Evolutionary conservation across 768 basidiomycete genomes (phyloP).

Genomic region (Termitomyces sp.): DNA sequence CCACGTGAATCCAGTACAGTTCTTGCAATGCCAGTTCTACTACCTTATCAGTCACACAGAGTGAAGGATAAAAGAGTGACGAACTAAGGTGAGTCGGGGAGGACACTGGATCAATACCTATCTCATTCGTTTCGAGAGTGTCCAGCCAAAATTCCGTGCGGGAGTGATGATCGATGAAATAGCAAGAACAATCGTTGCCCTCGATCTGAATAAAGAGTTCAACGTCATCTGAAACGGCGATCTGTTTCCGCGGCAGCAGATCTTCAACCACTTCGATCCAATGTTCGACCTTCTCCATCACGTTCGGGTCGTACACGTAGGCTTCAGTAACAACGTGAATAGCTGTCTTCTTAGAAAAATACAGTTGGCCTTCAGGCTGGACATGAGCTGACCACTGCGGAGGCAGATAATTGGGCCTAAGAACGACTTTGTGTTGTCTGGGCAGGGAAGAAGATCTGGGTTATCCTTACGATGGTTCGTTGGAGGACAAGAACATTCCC

Average conservation of each 20-base stretch:
- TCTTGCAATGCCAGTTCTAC: constrained; percentile 44
- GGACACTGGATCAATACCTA: constrained; percentile 41
- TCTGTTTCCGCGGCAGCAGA: constrained; percentile 23
- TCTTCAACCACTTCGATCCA: constrained; percentile 36
- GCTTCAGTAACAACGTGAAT: constrained; percentile 53
- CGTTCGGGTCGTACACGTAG: constrained; percentile 37
- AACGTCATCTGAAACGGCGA: constrained; percentile 29
- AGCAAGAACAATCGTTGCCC: constrained; percentile 48
- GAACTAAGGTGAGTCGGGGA: constrained; percentile 53
- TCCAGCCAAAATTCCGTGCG: constrained; percentile 57
- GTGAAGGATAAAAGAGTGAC: constrained; percentile 15
- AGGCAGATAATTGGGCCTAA: constrained; percentile 43
- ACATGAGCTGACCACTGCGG: constrained; percentile 41
- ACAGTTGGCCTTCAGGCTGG: constrained; percentile 62
- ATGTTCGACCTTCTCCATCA: constrained; percentile 28
- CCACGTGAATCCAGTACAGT: constrained; percentile 61
- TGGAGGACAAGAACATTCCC: constrained; percentile 17
- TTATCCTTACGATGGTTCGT: constrained; percentile 17
- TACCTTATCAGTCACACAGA: not conserved
- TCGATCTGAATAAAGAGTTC: constrained; percentile 54
- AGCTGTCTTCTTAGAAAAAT: constrained; percentile 37
- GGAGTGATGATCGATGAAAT: constrained; percentile 48
- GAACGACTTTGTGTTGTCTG: not conserved
- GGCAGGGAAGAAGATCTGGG: not conserved
- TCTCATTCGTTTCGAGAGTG: constrained; percentile 32